A percentile compares a stretch with the other conserved stretches of the same genome.
Evolutionary conservation across 371 early-diverging fungal species (phyloP).

Genomic region (Actinomucor elegans): DNA sequence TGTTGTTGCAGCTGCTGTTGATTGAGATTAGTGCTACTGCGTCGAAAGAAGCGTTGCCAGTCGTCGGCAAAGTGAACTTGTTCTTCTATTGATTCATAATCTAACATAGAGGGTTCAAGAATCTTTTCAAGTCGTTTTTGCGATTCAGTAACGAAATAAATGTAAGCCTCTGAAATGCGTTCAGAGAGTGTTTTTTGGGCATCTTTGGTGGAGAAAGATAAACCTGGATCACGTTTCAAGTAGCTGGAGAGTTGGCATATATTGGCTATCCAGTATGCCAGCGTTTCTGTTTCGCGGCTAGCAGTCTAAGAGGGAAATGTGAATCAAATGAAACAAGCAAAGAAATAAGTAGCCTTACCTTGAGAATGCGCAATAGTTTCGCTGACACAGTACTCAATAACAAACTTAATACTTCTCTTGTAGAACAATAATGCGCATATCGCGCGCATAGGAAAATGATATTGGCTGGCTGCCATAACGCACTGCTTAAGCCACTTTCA

Average conservation of each 20-base stretch:
- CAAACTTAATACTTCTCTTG: slow-evolving; percentile 62
- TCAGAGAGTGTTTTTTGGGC: slow-evolving; percentile 67
- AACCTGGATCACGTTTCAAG: slow-evolving; percentile 74
- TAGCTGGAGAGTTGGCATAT: slow-evolving; percentile 72
- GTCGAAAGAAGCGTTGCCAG: slow-evolving; percentile 50
- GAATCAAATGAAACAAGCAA: no score
- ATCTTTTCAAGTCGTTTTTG: slow-evolving; percentile 58
- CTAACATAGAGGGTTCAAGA: slow-evolving; percentile 69
- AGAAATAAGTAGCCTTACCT: slow-evolving; percentile 33
- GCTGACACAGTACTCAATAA: slow-evolving; percentile 58
- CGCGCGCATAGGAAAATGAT: slow-evolving; percentile 85
- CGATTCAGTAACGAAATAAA: slow-evolving; percentile 56
- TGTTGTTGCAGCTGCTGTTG: no score
- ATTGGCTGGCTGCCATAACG: slow-evolving; percentile 75
- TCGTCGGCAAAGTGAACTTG: slow-evolving; percentile 63
- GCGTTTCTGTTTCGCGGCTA: slow-evolving; percentile 21
- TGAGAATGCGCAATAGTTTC: slow-evolving; percentile 51
- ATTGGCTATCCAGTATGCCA: slow-evolving; percentile 85
- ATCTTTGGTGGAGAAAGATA: slow-evolving; percentile 59
- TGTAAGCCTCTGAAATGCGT: slow-evolving; percentile 67
- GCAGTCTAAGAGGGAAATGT: slow-evolving; percentile 28
- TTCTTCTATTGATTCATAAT: slow-evolving; percentile 70
- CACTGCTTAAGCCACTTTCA: slow-evolving; percentile 22
- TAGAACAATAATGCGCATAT: slow-evolving; percentile 78
- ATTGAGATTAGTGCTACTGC: slow-evolving; percentile 16